phyloP scores from a whole-genome alignment of 1,139 yeast genomes.

The Suhomyces yuchorum region DNA sequence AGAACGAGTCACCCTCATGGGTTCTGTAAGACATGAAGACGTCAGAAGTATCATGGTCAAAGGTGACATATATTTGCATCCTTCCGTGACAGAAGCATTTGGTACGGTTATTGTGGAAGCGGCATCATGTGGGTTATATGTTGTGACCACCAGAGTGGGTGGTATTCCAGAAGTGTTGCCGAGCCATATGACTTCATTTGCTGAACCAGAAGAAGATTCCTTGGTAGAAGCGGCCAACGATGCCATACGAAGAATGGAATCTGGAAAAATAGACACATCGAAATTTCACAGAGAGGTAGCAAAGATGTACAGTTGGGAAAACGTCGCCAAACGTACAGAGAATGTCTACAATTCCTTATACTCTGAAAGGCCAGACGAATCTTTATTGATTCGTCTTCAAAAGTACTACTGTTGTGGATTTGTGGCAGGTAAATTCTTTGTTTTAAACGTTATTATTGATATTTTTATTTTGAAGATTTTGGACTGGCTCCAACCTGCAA shows the following conservation, averaged over 20 bases:
- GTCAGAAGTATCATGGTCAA: slow-evolving; percentile 91
- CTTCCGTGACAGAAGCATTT: slow-evolving; percentile 94
- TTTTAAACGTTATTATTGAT: slow-evolving; percentile 78
- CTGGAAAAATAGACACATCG: slow-evolving; percentile 67
- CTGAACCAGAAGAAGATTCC: slow-evolving; percentile 81
- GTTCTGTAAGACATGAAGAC: slow-evolving; percentile 88
- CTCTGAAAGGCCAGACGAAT: slow-evolving; percentile 43
- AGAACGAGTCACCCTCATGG: slow-evolving; percentile 82
- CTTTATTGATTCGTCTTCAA: slow-evolving; percentile 51
- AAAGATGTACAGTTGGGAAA: slow-evolving; percentile 89
- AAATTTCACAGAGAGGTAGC: slow-evolving; percentile 77
- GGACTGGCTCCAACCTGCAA: slow-evolving; percentile 71
- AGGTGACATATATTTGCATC: slow-evolving; percentile 93
- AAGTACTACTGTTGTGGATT: slow-evolving; percentile 74
- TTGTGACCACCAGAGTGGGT: slow-evolving; percentile 95
- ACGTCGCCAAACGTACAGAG: slow-evolving; percentile 86
- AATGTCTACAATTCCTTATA: slow-evolving; percentile 68
- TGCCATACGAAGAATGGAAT: slow-evolving; percentile 62
- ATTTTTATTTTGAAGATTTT: slow-evolving; percentile 61
- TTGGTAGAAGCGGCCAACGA: slow-evolving; percentile 66
- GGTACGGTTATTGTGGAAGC: slow-evolving; percentile 98
- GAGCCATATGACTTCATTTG: slow-evolving; percentile 88
- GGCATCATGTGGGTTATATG: slow-evolving; percentile 91
- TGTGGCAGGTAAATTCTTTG: slow-evolving; percentile 83
- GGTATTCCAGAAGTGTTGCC: slow-evolving; percentile 98